These are phyloP conservation scores for Phlyctochytrium arcticum DNA, from an alignment of 192 early-diverging fungal genomes.

Conservation along the genomic window DNA sequence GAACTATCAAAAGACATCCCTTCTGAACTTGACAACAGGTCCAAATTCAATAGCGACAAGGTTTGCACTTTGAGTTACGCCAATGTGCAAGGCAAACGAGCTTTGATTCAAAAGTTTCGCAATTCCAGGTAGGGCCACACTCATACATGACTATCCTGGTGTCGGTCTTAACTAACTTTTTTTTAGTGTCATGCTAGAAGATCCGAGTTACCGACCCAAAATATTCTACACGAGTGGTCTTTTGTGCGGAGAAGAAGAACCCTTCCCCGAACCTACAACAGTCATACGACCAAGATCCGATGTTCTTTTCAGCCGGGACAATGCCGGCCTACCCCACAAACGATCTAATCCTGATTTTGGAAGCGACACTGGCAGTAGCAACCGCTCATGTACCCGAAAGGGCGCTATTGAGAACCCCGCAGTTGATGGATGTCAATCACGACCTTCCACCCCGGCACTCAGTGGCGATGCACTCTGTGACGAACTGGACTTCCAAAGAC, in stretches of 20 bases:
- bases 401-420: too few species aligned
- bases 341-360: background rate
- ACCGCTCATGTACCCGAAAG: too few species aligned
- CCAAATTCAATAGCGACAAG: constrained; percentile 77
- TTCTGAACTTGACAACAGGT: constrained; percentile 23
- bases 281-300: constrained; percentile 29
- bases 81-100: constrained; percentile 68
- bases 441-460: too few species aligned
- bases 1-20: background rate
- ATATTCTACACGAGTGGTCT: constrained; percentile 65
- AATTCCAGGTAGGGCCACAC: constrained; percentile 61
- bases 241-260: constrained; percentile 53
- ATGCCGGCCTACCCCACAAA: constrained; percentile 21
- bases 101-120: constrained; percentile 73
- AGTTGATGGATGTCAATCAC: too few species aligned
- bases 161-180: too few species aligned
- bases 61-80: constrained; percentile 71
- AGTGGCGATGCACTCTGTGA: too few species aligned
- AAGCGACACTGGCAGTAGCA: too few species aligned
- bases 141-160: too few species aligned
- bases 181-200: constrained; percentile 75
- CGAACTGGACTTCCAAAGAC: too few species aligned
- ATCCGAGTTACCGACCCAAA: constrained; percentile 69
- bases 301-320: constrained; percentile 37
- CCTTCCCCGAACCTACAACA: constrained; percentile 56